Evolutionary conservation across 2,329 filamentous ascomycete species (phyloP).

Genomic region (Sphaceloma murrayae): DNA sequence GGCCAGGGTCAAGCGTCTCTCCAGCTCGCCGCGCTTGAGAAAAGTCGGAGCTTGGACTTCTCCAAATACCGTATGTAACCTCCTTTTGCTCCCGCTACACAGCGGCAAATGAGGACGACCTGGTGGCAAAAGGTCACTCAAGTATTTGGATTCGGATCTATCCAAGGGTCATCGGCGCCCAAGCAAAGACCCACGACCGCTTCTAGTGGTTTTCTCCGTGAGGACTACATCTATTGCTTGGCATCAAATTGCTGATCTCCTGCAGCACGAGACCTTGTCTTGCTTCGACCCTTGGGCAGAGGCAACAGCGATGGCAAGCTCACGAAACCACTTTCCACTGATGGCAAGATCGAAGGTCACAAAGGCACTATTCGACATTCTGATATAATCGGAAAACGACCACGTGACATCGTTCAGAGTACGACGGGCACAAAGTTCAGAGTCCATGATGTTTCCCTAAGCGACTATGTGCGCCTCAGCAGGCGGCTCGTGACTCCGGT

Average conservation of each 20-base stretch:
- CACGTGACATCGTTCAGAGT: constrained; percentile 51
- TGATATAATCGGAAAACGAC: constrained; percentile 54
- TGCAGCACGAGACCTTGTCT: constrained; percentile 33
- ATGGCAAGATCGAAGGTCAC: constrained; percentile 33
- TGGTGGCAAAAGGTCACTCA: constrained; percentile 10
- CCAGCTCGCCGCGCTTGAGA: no score
- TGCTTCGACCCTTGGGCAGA: constrained; percentile 30
- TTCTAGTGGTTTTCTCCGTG: not conserved
- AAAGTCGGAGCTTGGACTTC: no score
- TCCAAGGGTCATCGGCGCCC: not conserved
- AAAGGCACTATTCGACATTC: constrained; percentile 41
- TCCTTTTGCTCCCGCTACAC: not conserved
- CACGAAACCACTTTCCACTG: constrained; percentile 31
- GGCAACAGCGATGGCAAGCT: constrained; percentile 25
- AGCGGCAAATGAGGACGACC: constrained; percentile 6
- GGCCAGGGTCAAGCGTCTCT: no score
- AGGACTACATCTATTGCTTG: not conserved
- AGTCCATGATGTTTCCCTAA: constrained; percentile 57
- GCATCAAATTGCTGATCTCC: not conserved
- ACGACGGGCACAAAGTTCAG: constrained; percentile 42
- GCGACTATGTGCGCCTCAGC: constrained; percentile 61
- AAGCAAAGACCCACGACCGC: not conserved
- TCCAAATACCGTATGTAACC: not conserved
- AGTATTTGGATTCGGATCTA: not conserved
- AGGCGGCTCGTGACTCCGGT: constrained; percentile 67